These are phyloP conservation scores for Nematocida sp. DNA, from an alignment of 371 early-diverging fungal species.

Conservation along the genomic window DNA sequence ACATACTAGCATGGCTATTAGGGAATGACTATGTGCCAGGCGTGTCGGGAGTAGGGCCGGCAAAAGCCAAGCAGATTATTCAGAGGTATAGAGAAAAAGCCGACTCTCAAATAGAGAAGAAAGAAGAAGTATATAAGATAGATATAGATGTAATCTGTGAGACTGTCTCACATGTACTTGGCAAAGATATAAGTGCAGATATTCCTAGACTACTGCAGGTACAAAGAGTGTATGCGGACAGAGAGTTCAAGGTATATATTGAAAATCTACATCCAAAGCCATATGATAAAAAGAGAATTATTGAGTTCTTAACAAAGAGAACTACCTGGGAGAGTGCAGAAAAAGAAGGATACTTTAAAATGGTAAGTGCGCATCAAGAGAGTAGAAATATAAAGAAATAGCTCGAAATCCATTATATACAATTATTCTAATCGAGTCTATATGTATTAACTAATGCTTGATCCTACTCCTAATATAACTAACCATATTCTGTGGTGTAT, in stretches of 20 bases:
- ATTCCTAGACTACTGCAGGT: constrained; percentile 6
- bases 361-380: not conserved
- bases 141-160: not conserved
- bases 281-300: constrained; percentile 7
- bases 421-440: no score
- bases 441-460: no score
- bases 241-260: constrained; percentile 29
- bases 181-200: not conserved
- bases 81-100: constrained; percentile 19
- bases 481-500: no score
- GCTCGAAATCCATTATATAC: no score
- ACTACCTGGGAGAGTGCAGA: constrained; percentile 38
- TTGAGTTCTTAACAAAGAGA: constrained; percentile 9
- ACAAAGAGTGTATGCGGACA: constrained; percentile 31
- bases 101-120: no score
- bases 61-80: constrained; percentile 82
- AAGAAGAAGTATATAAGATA: not conserved
- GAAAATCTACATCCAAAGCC: constrained; percentile 18
- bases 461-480: no score
- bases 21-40: constrained; percentile 97
- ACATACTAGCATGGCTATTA: constrained; percentile 80
- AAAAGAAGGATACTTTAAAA: constrained; percentile 10
- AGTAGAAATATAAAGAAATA: not conserved
- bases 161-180: not conserved
- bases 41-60: constrained; percentile 83